Evolutionary conservation across 164 flowering plant species (phyloP), one percentile per base, ranked within the genome.

Genomic region (Echeveria elegans): DNA sequence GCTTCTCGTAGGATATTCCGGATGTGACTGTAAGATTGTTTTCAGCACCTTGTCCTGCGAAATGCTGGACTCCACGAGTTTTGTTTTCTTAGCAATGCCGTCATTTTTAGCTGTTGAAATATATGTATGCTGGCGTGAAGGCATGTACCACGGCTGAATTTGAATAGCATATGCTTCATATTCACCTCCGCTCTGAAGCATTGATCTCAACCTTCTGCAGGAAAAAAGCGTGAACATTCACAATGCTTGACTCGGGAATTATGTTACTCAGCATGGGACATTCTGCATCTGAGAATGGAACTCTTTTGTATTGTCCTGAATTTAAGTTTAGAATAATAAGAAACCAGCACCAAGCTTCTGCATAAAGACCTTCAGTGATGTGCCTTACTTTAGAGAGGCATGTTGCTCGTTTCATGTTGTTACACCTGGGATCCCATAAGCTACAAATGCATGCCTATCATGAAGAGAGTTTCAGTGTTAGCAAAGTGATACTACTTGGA

Each of bases 111-210:
- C 97, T 41, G 75, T 69, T 78, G 66, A 82, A 87, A 48, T 78
- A 50, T 59, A 94, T 78, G 72, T 89, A 76, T 70, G 85, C 85
- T 5, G 93, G 86, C 21, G 96, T 87, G 78, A 89, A 94, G 7
- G 82, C 70, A 2, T 92, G 99, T 89, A 43, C 47, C 47, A 94
- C 99, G 82, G 92, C 95, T 30, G 99, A 92, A 80, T 94, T 97
- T 36, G 99, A 94, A 71, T 85, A 88, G 83, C 85, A 78, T 79
- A 94, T 28, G 82, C 84, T 73, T 84, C 88, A 47, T 85, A 75
- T 63, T 77, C 80, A 79, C 81, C 88, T 71, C 92, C 86, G 52
- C 77, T 68, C 75, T 82, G 89, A 70, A 89, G 77, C 74, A 4
- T 4, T 43, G 74, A 62, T 75, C 69, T 88, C 47, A 94, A 67